Conservation (phyloP, 805 yeast genomes). For the Millerozyma acaciae region DNA sequence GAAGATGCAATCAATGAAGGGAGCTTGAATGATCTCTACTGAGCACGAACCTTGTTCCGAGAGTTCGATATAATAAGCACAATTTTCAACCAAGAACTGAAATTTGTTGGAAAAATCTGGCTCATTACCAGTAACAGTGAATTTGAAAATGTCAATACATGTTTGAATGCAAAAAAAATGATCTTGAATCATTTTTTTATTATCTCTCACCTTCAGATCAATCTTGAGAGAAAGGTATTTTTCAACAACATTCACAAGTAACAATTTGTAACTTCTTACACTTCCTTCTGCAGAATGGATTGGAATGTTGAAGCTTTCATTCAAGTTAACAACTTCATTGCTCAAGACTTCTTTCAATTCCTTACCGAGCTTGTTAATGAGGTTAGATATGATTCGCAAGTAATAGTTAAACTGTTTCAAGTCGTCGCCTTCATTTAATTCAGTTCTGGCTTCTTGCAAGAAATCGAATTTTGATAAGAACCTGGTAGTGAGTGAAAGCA, state of each 20-base stretch:
- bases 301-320: conserved; percentile 37
- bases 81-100: conserved; percentile 34
- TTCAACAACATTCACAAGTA: conserved; percentile 43
- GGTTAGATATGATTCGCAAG: conserved; percentile 47
- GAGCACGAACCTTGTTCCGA: conserved; percentile 9
- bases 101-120: conserved; percentile 45
- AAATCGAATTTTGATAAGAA: conserved; percentile 44
- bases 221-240: conserved; percentile 40
- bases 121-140: conserved; percentile 57
- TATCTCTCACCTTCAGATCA: conserved; percentile 15
- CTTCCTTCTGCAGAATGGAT: conserved; percentile 44
- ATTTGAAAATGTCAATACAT: conserved; percentile 40
- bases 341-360: conserved; percentile 46
- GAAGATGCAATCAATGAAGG: conserved; percentile 24
- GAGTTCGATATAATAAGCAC: conserved; percentile 20
- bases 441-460: conserved; percentile 22
- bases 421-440: conserved; percentile 50
- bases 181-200: conserved; percentile 11
- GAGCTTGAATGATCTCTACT: conserved; percentile 26
- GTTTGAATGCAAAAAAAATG: conserved; percentile 28
- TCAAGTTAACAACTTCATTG: conserved; percentile 55
- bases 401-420: conserved; percentile 60
- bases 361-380: conserved; percentile 45
- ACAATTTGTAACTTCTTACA: conserved; percentile 58
- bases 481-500: conserved; percentile 57